Evolutionary conservation across 2,329 filamentous ascomycete genomes (phyloP).

Genomic region (Cladosporium sp.): DNA sequence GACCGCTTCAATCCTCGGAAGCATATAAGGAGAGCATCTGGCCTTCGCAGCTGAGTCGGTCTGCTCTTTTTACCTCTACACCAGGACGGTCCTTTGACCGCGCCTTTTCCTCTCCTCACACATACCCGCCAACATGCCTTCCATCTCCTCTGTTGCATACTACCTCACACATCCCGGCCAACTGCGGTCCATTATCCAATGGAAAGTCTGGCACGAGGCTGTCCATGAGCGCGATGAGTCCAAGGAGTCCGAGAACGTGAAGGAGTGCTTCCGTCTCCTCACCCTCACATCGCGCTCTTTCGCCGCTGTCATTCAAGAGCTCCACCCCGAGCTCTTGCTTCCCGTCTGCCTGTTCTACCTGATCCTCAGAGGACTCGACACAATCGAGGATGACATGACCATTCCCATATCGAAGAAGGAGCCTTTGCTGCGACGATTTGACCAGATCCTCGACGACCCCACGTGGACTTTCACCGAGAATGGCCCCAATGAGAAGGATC

Average conservation of each 20-base stretch:
- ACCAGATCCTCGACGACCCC: slow-evolving; percentile 71
- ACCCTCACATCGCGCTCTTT: slow-evolving; percentile 91
- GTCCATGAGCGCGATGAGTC: slow-evolving; percentile 76
- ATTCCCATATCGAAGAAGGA: slow-evolving; percentile 78
- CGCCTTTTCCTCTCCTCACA: neutral
- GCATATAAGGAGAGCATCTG: slow-evolving; percentile 6
- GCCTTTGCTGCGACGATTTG: slow-evolving; percentile 77
- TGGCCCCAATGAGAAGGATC: slow-evolving; percentile 88
- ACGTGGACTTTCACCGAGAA: slow-evolving; percentile 89
- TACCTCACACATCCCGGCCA: slow-evolving; percentile 33
- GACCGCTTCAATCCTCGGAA: neutral
- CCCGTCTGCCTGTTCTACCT: slow-evolving; percentile 92
- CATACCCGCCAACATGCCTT: slow-evolving; percentile 27
- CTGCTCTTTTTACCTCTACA: neutral
- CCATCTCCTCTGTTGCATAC: slow-evolving; percentile 28
- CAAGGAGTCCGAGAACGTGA: slow-evolving; percentile 70
- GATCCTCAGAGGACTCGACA: slow-evolving; percentile 85
- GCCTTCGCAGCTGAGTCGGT: slow-evolving; percentile 5
- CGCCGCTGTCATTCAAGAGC: slow-evolving; percentile 85
- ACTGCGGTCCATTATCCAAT: slow-evolving; percentile 37
- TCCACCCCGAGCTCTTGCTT: slow-evolving; percentile 88
- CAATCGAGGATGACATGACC: slow-evolving; percentile 99
- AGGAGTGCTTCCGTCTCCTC: slow-evolving; percentile 81
- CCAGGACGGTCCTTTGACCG: neutral
- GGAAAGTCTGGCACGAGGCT: slow-evolving; percentile 90